A percentile compares a stretch with the other conserved stretches of the same genome.
Conservation (phyloP, 371 early-diverging fungal species). For the Mucor sp. region DNA sequence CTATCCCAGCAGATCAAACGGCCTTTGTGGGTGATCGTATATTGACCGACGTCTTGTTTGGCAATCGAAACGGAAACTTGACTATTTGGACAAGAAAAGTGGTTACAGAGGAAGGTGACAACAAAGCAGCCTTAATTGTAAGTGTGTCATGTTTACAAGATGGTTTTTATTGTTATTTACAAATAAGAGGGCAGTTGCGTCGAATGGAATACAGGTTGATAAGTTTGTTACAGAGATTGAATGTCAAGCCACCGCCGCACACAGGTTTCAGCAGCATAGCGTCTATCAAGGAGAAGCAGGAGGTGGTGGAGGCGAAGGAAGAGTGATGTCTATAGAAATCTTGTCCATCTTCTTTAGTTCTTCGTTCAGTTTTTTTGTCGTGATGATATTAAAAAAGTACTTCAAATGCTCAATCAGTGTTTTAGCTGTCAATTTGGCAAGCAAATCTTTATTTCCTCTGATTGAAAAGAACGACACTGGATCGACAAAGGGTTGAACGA, state of each 20-base stretch:
- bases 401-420: background rate
- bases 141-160: conserved; percentile 4
- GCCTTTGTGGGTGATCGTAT: conserved; percentile 91
- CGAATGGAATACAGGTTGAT: conserved; percentile 53
- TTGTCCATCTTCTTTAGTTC: background rate
- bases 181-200: conserved; percentile 39
- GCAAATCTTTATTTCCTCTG: conserved; percentile 2
- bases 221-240: conserved; percentile 24
- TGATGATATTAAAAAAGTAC: conserved; percentile 2
- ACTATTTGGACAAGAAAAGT: conserved; percentile 76
- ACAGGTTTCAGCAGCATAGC: conserved; percentile 2
- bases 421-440: conserved; percentile 1
- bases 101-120: conserved; percentile 79
- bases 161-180: background rate
- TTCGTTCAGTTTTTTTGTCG: background rate
- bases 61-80: conserved; percentile 73
- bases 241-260: conserved; percentile 38
- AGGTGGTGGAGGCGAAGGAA: background rate
- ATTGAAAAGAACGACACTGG: background rate
- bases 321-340: background rate
- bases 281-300: background rate
- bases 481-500: background rate
- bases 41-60: conserved; percentile 88
- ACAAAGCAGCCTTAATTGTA: conserved; percentile 69
- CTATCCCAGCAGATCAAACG: conserved; percentile 42